A percentile compares a stretch with the other conserved stretches of the same genome.
phyloP scores from a whole-genome alignment of 768 basidiomycete genomes.

The Pleurotus eryngii region DNA sequence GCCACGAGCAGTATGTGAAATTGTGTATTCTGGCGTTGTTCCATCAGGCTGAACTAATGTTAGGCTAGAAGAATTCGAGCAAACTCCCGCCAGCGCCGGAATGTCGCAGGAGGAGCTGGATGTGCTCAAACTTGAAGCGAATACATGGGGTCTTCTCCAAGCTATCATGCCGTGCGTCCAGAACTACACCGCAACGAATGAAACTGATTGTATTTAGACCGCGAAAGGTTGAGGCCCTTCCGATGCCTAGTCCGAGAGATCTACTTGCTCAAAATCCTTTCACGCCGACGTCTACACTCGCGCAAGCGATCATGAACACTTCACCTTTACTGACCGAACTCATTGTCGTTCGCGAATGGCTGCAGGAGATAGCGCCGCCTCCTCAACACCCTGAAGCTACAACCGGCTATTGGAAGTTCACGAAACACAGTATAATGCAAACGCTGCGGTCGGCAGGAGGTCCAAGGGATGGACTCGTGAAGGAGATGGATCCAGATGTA shows the following conservation, averaged over 20 bases:
- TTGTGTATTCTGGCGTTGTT: no score
- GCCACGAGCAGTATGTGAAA: conserved; percentile 63
- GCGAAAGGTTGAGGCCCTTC: conserved; percentile 62
- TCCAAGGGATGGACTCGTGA: conserved; percentile 49
- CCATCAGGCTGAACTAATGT: not conserved
- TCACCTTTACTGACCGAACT: conserved; percentile 73
- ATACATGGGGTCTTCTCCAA: conserved; percentile 82
- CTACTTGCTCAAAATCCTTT: conserved; percentile 75
- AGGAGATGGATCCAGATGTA: conserved; percentile 81
- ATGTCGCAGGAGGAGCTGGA: conserved; percentile 52
- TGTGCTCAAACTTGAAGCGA: conserved; percentile 65
- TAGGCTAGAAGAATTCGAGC: conserved; percentile 54
- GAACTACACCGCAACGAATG: not conserved
- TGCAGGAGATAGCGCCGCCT: conserved; percentile 71
- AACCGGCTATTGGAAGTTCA: conserved; percentile 83
- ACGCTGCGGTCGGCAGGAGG: conserved; percentile 46
- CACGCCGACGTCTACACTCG: conserved; percentile 73
- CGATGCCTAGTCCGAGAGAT: conserved; percentile 45
- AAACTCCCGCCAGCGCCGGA: conserved; percentile 28
- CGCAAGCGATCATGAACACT: conserved; percentile 66
- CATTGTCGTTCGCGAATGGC: conserved; percentile 83
- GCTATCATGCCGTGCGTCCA: conserved; percentile 67
- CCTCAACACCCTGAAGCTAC: conserved; percentile 66
- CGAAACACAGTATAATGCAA: conserved; percentile 72
- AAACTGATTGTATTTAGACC: conserved; percentile 18